Evolutionary conservation across 192 early-diverging fungal genomes (phyloP).

Genomic region (Linnemannia hyalina): DNA sequence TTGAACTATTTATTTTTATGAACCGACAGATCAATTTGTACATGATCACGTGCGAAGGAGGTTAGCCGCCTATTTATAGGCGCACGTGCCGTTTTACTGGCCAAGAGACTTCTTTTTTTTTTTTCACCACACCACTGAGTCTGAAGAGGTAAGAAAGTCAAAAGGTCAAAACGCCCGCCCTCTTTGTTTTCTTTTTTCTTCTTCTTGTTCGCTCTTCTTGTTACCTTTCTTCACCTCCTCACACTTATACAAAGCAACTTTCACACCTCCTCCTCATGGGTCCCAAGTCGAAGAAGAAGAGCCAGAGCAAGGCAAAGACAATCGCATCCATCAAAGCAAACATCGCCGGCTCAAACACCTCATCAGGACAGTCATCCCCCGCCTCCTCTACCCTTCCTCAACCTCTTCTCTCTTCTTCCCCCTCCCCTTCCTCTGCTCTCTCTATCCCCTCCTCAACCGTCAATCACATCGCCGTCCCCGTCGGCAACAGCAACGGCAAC

Average conservation of each 20-base stretch:
- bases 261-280: conserved; percentile 8
- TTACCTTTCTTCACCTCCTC: neutral
- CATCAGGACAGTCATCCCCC: conserved; percentile 24
- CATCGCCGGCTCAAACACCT: conserved; percentile 9
- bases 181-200: neutral
- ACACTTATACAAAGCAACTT: neutral
- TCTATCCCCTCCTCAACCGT: conserved; percentile 36
- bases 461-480: conserved; percentile 34
- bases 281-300: conserved; percentile 45
- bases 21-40: neutral
- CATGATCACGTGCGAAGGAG: neutral
- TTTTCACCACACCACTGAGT: neutral
- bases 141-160: neutral
- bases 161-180: neutral
- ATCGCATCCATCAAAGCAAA: conserved; percentile 31
- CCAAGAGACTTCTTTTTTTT: neutral
- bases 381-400: conserved; percentile 1
- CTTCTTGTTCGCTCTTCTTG: neutral
- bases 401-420: neutral
- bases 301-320: conserved; percentile 35
- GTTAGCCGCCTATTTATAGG: neutral
- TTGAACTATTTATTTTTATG: neutral
- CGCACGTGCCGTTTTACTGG: neutral
- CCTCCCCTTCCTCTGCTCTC: neutral
- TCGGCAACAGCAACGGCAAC: conserved; percentile 12